Evolutionary conservation across 2,329 filamentous ascomycete species (phyloP).

Genomic region (Cryoendolithus antarcticus): DNA sequence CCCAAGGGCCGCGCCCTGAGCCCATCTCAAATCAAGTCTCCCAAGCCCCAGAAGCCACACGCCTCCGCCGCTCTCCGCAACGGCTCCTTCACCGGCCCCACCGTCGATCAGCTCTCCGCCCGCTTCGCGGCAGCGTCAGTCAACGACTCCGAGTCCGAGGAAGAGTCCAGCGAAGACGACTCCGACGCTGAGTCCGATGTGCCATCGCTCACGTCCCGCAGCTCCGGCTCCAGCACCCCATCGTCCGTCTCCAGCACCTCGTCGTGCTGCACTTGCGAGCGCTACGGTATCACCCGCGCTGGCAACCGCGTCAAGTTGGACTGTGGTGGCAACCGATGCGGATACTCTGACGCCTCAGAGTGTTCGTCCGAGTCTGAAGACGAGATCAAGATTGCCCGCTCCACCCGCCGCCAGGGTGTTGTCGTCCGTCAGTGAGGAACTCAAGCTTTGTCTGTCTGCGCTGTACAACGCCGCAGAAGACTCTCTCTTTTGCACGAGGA

Average conservation of each 20-base stretch:
- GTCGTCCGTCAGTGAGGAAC: constrained; percentile 23
- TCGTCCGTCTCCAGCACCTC: constrained; percentile 40
- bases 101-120: constrained; percentile 62
- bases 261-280: constrained; percentile 75
- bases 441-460: not conserved
- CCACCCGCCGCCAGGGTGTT: constrained; percentile 35
- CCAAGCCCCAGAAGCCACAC: constrained; percentile 78
- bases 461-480: too few species aligned
- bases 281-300: constrained; percentile 89
- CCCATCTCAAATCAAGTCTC: constrained; percentile 77
- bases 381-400: constrained; percentile 28
- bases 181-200: constrained; percentile 29
- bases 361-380: constrained; percentile 59
- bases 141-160: constrained; percentile 40
- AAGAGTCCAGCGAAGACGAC: constrained; percentile 59
- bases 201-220: constrained; percentile 56
- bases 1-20: constrained; percentile 82
- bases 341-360: constrained; percentile 57
- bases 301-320: constrained; percentile 88
- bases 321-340: constrained; percentile 81
- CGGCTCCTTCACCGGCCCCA: constrained; percentile 62
- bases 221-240: constrained; percentile 47
- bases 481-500: not conserved
- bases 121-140: constrained; percentile 39
- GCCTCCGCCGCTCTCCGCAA: constrained; percentile 79